Evolutionary conservation across 2,329 filamentous ascomycete species (phyloP).

Genomic region (Xylaria sp.): DNA sequence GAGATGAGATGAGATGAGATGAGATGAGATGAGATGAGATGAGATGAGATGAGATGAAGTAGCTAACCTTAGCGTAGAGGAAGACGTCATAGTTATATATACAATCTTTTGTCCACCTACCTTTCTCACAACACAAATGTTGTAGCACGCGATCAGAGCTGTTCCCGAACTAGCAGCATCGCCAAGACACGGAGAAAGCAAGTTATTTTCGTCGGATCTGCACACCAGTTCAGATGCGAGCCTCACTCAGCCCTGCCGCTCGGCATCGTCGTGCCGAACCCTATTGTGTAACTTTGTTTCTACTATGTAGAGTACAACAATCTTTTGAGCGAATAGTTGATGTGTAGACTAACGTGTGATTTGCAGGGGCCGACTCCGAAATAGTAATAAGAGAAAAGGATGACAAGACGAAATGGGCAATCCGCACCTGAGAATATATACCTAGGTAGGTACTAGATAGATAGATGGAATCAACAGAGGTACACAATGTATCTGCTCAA

Average conservation of each 20-base stretch:
- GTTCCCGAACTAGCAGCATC: slow-evolving; percentile 6
- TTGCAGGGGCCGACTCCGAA: neutral
- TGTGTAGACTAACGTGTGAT: neutral
- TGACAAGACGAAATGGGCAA: neutral
- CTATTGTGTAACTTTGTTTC: neutral
- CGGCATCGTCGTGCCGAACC: slow-evolving; percentile 24
- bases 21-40: too few species aligned
- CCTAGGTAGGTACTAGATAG: too few species aligned
- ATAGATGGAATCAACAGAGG: too few species aligned
- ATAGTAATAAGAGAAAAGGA: neutral
- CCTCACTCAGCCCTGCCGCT: slow-evolving; percentile 22
- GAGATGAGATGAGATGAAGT: too few species aligned
- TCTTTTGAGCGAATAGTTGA: neutral
- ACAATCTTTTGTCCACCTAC: neutral
- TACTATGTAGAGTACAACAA: too few species aligned
- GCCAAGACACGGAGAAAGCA: neutral
- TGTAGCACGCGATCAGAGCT: slow-evolving; percentile 11
- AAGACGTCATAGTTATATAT: slow-evolving; percentile 20
- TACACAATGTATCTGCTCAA: neutral
- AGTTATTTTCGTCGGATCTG: slow-evolving; percentile 20
- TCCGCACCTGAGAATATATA: neutral
- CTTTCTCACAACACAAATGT: neutral
- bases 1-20: too few species aligned
- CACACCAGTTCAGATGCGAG: slow-evolving; percentile 3
- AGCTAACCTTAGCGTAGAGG: too few species aligned